Base-by-base conservation (phyloP, 495 filamentous ascomycete species). In the Cenococcum geophilum region DNA sequence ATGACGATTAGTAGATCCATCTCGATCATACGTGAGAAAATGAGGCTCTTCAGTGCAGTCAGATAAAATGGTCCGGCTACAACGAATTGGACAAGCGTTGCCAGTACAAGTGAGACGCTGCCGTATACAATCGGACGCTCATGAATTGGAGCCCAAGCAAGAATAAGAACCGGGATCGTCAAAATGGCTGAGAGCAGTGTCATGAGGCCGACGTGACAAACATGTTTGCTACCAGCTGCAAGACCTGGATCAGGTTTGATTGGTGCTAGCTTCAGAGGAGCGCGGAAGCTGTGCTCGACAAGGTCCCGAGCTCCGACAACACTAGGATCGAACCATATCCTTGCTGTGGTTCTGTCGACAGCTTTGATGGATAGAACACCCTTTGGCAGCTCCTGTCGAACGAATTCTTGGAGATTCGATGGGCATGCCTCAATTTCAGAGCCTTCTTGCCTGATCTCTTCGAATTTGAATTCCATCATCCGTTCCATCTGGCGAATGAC, bases 1-100 rank as follows among this genome's bases (percentile, higher is more conserved):
- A 92, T 63, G 0, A 89, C 84, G 59, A 92, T 81, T 1, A 93
- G 72, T 10, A 91, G 71, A 63, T 92, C 89, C 83, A 92, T 88
- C 62, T 92, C 88, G 16, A 93, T 79, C 4, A 87, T 73, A 16
- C 75, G 63, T 0, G 82, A 82, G 61, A 84, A 86, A 5, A 89
- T 55, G 0, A 92, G 68, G 22, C 77, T 74, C 65, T 84, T 86
- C 9, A 89, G 65, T 0, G 88, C 88, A 21, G 77, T 81, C 0
- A 80, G 75, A 68, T 92, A 93, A 74, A 91, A 91, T 1, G 80
- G 79, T 3, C 82, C 80, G 6, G 83, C 86, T 23, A 87, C 72
- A 37, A 80, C 63, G 59, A 82, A 49, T 65, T 91, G 88, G 16
- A 92, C 80, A 18, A 87, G 60, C 0, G 86, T 89, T 0, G 87